Conservation (phyloP, 116 monocot genomes). For the Iris pallida region DNA sequence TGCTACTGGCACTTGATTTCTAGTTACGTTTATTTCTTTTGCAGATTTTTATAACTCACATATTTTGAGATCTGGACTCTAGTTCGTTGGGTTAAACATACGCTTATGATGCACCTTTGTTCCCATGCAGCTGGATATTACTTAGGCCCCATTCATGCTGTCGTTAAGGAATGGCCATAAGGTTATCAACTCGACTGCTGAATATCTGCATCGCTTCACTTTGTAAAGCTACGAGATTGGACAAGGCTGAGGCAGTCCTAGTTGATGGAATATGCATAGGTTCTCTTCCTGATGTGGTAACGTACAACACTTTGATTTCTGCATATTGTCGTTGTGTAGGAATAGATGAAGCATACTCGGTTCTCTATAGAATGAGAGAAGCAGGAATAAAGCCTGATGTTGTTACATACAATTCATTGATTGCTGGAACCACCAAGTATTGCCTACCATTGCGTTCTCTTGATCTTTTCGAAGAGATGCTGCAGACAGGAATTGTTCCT, state of each 20-base stretch:
- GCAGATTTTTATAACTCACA: no score
- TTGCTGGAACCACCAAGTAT: slow-evolving; percentile 45
- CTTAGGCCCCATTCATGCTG: slow-evolving; percentile 4
- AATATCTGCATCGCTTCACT: slow-evolving; percentile 73
- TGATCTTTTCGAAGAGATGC: slow-evolving; percentile 76
- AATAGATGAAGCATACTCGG: slow-evolving; percentile 42
- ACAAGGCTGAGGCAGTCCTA: slow-evolving; percentile 61
- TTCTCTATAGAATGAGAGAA: slow-evolving; percentile 67
- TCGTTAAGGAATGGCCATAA: slow-evolving; percentile 35
- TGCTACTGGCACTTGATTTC: no score
- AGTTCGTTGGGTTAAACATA: no score
- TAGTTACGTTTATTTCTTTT: no score
- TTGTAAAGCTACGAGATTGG: slow-evolving; percentile 55
- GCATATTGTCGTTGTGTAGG: slow-evolving; percentile 65
- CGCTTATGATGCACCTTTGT: no score
- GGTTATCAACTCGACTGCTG: slow-evolving; percentile 54
- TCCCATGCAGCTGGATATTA: no score
- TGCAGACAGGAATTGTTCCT: slow-evolving; percentile 39
- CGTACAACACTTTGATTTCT: slow-evolving; percentile 68
- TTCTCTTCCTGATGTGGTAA: slow-evolving; percentile 62
- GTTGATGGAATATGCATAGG: slow-evolving; percentile 77
- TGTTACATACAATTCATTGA: slow-evolving; percentile 82
- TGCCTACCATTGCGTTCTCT: slow-evolving; percentile 28
- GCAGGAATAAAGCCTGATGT: slow-evolving; percentile 67
- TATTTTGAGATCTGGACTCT: no score